Conservation (phyloP, 139 green algal species). For the Auxenochlorella protothecoides region DNA sequence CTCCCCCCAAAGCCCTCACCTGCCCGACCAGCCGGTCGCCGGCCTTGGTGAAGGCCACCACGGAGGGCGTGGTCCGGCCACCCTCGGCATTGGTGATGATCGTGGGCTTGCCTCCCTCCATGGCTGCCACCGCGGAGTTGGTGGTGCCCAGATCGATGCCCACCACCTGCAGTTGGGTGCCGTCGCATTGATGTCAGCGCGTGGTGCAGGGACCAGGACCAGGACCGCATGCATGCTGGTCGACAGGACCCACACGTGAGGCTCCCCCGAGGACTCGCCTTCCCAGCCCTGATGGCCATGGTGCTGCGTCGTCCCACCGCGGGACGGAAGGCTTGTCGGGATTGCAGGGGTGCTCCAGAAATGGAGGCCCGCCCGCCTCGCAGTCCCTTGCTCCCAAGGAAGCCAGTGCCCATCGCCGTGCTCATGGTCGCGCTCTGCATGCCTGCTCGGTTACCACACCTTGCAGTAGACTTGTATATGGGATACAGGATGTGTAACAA, state of each 20-base stretch:
- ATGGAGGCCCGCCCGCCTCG: neutral
- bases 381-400: neutral
- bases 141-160: slow-evolving; percentile 57
- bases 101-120: slow-evolving; percentile 89
- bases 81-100: slow-evolving; percentile 98
- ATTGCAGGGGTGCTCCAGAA: neutral
- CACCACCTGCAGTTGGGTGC: slow-evolving; percentile 23
- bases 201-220: too few relatives aligned
- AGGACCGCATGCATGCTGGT: too few relatives aligned
- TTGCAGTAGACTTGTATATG: too few relatives aligned
- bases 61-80: slow-evolving; percentile 89
- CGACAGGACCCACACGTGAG: too few relatives aligned
- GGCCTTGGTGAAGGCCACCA: slow-evolving; percentile 91
- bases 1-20: slow-evolving; percentile 24
- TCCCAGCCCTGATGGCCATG: slow-evolving; percentile 6
- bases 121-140: slow-evolving; percentile 85
- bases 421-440: slow-evolving; percentile 3
- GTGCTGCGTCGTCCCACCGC: neutral
- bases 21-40: slow-evolving; percentile 94
- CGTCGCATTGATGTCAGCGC: too few relatives aligned
- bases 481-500: too few relatives aligned
- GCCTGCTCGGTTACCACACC: neutral
- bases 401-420: neutral
- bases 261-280: neutral
- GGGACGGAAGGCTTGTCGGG: neutral